These are phyloP conservation scores for Balansia obtecta DNA, from an alignment of 2,329 filamentous ascomycete genomes.

Conservation along the genomic window DNA sequence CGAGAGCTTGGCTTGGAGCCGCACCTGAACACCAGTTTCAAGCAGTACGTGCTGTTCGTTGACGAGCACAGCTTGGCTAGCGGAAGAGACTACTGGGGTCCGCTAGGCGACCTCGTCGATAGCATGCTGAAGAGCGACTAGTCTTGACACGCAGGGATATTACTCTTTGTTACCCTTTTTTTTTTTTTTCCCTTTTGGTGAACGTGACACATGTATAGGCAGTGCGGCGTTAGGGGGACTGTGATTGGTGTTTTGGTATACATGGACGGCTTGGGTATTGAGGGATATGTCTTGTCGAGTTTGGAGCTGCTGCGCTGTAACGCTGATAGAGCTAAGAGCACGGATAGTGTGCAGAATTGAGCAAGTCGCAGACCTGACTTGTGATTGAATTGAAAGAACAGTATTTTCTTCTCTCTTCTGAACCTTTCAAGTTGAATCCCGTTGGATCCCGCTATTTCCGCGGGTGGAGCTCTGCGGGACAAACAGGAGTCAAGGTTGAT, in stretches of 20 bases:
- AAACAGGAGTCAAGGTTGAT: conserved; percentile 14
- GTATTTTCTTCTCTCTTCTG: background rate
- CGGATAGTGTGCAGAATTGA: background rate
- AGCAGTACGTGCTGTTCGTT: conserved; percentile 97
- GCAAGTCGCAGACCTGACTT: background rate
- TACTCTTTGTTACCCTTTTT: background rate
- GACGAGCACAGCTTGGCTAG: conserved; percentile 89
- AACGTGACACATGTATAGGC: conserved; percentile 5
- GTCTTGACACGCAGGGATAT: background rate
- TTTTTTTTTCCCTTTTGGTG: background rate
- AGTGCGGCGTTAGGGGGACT: conserved; percentile 13
- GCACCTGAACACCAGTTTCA: conserved; percentile 97
- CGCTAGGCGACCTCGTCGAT: conserved; percentile 87
- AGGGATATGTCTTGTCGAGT: background rate
- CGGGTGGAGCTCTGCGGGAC: background rate
- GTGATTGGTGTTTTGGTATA: conserved; percentile 1
- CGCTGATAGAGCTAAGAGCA: background rate
- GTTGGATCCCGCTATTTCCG: too few relatives aligned
- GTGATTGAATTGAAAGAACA: too few relatives aligned
- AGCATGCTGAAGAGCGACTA: conserved; percentile 93
- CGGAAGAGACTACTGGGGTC: conserved; percentile 96
- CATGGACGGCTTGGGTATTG: conserved; percentile 1
- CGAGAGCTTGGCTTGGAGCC: conserved; percentile 91
- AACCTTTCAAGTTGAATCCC: too few relatives aligned
- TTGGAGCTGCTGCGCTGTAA: background rate